Conservation (phyloP, 2,329 filamentous ascomycete species). For the Neonectria coccinea region DNA sequence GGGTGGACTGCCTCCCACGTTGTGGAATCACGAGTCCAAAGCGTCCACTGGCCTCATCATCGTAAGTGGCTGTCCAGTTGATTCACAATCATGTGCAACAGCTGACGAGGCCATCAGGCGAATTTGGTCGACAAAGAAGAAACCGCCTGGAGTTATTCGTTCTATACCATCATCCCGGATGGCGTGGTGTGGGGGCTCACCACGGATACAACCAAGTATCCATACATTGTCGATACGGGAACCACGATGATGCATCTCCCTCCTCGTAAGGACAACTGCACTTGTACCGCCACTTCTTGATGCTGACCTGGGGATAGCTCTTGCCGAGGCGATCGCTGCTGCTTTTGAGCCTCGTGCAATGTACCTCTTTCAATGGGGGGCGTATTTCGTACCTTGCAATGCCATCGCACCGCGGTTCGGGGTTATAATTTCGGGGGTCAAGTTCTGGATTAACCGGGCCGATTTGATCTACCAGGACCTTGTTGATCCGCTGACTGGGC, state of each 20-base stretch:
- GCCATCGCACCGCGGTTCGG: constrained; percentile 60
- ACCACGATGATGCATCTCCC: constrained; percentile 65
- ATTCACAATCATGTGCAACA: not conserved
- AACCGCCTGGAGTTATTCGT: constrained; percentile 60
- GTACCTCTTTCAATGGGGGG: constrained; percentile 60
- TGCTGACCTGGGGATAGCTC: constrained; percentile 46
- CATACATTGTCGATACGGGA: constrained; percentile 65
- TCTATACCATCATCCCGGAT: constrained; percentile 65
- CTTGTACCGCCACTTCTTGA: not conserved
- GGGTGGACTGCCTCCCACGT: constrained; percentile 59
- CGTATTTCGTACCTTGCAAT: constrained; percentile 63
- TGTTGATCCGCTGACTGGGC: constrained; percentile 57
- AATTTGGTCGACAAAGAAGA: constrained; percentile 54
- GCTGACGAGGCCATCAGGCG: constrained; percentile 50
- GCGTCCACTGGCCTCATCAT: constrained; percentile 59
- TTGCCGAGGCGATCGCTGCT: constrained; percentile 61
- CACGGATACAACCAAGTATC: constrained; percentile 57
- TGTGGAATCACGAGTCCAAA: constrained; percentile 45
- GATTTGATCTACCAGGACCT: constrained; percentile 61
- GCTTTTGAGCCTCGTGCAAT: constrained; percentile 60
- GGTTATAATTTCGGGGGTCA: constrained; percentile 56
- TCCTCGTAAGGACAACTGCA: constrained; percentile 52
- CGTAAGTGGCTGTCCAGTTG: constrained; percentile 48
- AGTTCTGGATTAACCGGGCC: constrained; percentile 61
- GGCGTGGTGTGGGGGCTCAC: constrained; percentile 59